Conservation (phyloP, 129 eudicot species). For the Escallonia rubra region DNA sequence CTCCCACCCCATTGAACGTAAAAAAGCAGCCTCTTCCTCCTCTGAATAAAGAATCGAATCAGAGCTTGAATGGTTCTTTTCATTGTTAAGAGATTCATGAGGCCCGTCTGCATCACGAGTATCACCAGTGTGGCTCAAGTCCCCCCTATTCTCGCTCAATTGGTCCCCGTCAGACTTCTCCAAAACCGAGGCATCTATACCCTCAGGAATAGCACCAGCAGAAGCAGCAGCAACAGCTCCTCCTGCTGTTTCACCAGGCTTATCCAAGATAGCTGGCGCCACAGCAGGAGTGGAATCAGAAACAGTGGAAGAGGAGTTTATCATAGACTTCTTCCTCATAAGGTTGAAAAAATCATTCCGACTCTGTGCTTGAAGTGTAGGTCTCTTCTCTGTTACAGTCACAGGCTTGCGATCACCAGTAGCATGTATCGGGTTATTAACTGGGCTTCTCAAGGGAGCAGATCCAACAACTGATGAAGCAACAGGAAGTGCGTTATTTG, state of each 20-base stretch:
- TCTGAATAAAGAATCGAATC: slow-evolving; percentile 40
- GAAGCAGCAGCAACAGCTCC: slow-evolving; percentile 19
- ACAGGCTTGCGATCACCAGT: slow-evolving; percentile 46
- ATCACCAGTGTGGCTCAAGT: slow-evolving; percentile 30
- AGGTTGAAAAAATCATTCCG: slow-evolving; percentile 87
- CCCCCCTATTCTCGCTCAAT: slow-evolving; percentile 23
- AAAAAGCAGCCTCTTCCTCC: slow-evolving; percentile 87
- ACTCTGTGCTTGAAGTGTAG: slow-evolving; percentile 67
- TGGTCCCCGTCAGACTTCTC: slow-evolving; percentile 20
- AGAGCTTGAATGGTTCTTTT: slow-evolving; percentile 27
- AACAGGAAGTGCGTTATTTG: slow-evolving; percentile 35
- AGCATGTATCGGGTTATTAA: slow-evolving; percentile 29
- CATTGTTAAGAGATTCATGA: slow-evolving; percentile 19
- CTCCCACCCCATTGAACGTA: slow-evolving; percentile 91
- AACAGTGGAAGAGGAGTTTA: slow-evolving; percentile 24
- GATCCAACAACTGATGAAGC: slow-evolving; percentile 44
- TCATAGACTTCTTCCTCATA: slow-evolving; percentile 75
- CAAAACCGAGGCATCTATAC: slow-evolving; percentile 6
- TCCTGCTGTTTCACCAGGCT: slow-evolving; percentile 23
- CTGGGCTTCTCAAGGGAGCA: slow-evolving; percentile 34
- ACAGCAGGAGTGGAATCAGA: slow-evolving; percentile 31
- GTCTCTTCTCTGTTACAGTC: slow-evolving; percentile 48
- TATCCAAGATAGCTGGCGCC: slow-evolving; percentile 32
- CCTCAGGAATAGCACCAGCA: slow-evolving; percentile 18
- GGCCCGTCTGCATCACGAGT: slow-evolving; percentile 9